Conservation (phyloP, 2,329 filamentous ascomycete genomes). For the Botrytis pseudocinerea region DNA sequence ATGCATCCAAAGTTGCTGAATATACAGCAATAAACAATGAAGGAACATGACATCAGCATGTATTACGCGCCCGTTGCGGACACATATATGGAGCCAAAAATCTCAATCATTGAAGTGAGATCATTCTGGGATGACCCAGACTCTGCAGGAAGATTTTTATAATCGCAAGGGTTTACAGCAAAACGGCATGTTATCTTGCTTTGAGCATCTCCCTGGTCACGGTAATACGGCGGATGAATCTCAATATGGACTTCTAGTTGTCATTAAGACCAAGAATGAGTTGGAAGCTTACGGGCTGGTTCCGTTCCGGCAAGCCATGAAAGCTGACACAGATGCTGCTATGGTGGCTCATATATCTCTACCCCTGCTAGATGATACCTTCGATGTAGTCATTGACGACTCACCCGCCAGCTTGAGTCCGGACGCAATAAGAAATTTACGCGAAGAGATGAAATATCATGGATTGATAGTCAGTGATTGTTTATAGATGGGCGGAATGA, state of each 20-base stretch:
- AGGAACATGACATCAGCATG: constrained; percentile 47
- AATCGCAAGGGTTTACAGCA: constrained; percentile 44
- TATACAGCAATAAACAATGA: constrained; percentile 45
- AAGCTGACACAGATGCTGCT: constrained; percentile 46
- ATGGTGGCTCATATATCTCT: constrained; percentile 50
- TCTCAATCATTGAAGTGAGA: constrained; percentile 47
- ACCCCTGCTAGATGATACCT: constrained; percentile 36
- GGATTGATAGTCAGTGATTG: constrained; percentile 49
- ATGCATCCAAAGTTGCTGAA: constrained; percentile 42
- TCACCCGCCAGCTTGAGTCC: constrained; percentile 46
- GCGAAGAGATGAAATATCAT: constrained; percentile 46
- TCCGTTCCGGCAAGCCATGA: constrained; percentile 46
- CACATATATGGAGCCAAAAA: constrained; percentile 47
- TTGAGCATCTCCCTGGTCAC: constrained; percentile 50
- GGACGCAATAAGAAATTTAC: constrained; percentile 43
- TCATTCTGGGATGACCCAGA: constrained; percentile 47
- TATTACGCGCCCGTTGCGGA: constrained; percentile 49
- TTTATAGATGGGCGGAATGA: constrained; percentile 48
- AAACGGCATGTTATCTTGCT: constrained; percentile 45
- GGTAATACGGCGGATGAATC: constrained; percentile 48
- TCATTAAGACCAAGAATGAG: constrained; percentile 43
- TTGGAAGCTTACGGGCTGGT: constrained; percentile 46
- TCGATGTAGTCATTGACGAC: constrained; percentile 21
- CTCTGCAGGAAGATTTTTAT: constrained; percentile 41
- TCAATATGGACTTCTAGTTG: constrained; percentile 46